phyloP scores from a whole-genome alignment of 2,329 filamentous ascomycete species.

The Botrytis deweyae region DNA sequence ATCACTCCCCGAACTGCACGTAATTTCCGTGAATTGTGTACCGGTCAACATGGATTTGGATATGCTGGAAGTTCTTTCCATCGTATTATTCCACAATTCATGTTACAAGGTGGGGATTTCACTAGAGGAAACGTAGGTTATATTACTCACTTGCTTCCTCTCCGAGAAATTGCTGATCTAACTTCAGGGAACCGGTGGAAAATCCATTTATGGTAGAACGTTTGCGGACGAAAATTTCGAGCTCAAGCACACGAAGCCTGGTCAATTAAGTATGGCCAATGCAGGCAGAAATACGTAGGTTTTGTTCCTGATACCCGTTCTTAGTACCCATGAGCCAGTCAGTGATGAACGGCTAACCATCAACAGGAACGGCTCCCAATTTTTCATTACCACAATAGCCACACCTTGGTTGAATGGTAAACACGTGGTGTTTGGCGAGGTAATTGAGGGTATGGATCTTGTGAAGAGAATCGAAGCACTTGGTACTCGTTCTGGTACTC shows the following conservation, averaged over 20 bases:
- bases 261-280: slow-evolving; percentile 92
- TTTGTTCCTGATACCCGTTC: slow-evolving; percentile 43
- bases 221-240: slow-evolving; percentile 91
- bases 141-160: too few species aligned
- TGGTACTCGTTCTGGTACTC: slow-evolving; percentile 55
- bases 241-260: slow-evolving; percentile 69
- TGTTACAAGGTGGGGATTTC: slow-evolving; percentile 96
- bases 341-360: slow-evolving; percentile 40
- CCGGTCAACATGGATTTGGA: slow-evolving; percentile 76
- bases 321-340: neutral
- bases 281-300: slow-evolving; percentile 86
- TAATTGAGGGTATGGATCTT: slow-evolving; percentile 50
- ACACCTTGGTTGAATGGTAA: slow-evolving; percentile 94
- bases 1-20: slow-evolving; percentile 95
- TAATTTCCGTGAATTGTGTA: slow-evolving; percentile 93
- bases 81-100: slow-evolving; percentile 89
- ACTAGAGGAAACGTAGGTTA: slow-evolving; percentile 79
- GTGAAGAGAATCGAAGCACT: slow-evolving; percentile 62
- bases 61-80: slow-evolving; percentile 86
- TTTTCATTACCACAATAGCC: slow-evolving; percentile 93
- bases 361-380: slow-evolving; percentile 91
- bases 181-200: slow-evolving; percentile 73
- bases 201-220: slow-evolving; percentile 93
- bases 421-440: slow-evolving; percentile 89
- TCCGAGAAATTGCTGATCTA: slow-evolving; percentile 54